Conservation (phyloP, 495 filamentous ascomycete species). For the Neurospora pannonica region DNA sequence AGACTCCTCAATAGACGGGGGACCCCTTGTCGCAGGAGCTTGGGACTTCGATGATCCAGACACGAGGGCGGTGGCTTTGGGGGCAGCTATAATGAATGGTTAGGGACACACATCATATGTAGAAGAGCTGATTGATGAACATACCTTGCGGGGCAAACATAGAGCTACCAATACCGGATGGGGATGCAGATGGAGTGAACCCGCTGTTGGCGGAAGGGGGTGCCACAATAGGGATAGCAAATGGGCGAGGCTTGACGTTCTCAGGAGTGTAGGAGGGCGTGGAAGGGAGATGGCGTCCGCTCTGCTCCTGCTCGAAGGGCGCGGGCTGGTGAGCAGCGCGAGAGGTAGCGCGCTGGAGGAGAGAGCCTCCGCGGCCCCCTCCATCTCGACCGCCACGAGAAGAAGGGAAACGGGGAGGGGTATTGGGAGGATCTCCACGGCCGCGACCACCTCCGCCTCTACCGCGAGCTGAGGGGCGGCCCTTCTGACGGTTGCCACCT, state of each 20-base stretch:
- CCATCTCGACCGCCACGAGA: not conserved
- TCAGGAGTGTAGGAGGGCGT: not conserved
- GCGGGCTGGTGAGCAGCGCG: not conserved
- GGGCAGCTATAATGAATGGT: not conserved
- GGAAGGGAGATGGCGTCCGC: not conserved
- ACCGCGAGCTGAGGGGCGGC: not conserved
- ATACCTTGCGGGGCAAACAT: not conserved
- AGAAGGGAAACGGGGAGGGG: not conserved
- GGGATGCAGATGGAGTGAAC: not conserved
- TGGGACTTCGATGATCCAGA: not conserved
- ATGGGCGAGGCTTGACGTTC: not conserved
- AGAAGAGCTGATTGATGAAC: not conserved
- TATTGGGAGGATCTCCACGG: not conserved
- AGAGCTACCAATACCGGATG: not conserved
- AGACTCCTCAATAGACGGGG: not conserved
- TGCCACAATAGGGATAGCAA: not conserved
- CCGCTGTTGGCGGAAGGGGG: not conserved
- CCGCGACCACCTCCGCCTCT: not conserved
- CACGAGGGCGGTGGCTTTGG: not conserved
- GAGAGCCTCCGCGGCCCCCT: not conserved
- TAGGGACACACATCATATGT: not conserved
- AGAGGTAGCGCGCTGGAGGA: not conserved
- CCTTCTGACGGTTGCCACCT: not conserved
- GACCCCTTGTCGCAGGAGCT: not conserved
- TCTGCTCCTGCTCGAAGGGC: not conserved